Base-by-base conservation (phyloP, 352 stramenopile genomes). In the Pythium rishiriense region DNA sequence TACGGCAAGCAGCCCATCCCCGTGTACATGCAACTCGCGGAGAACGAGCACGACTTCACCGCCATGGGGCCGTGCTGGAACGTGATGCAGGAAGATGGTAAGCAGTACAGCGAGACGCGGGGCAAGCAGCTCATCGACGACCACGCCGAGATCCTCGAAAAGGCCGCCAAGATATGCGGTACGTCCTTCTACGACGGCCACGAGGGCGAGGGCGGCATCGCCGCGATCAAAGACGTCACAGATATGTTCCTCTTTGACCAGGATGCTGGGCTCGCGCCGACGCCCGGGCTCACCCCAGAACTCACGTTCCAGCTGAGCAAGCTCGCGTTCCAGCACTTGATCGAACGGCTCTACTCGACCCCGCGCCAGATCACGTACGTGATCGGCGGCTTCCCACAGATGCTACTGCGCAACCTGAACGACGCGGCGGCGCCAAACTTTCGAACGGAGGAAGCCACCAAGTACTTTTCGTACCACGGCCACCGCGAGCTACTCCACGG, bases 1-100 rank as follows among this genome's bases (percentile, higher is more conserved):
- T 90, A 85, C 55, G 43, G 58, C 7, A 78, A 76, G 47, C 83
- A 92, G 62, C 81, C 81, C 1, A 88, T 92, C 48, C 79, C 83
- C 0, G 73, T 92, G 33, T 92, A 78, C 71, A 92, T 92, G 83
- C 83, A 92, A 58, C 61, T 92, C 0, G 76, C 65, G n/a, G 76
- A 92, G 78, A 92, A 85, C 50, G 83, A 92, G 42, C 81, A 88
- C 59, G 83, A 92, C 56, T 92, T 92, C 58, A 88, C 81, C 0
- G 83, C 83, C 6, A 88, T 85, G 49, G 78, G 72, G 5, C 81
- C 81, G 6, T 93, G 83, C 69, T 85, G 81, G 73, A 68, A 58
- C 3, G 71, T 89, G 25, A 79, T 87, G 59, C 72, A 78, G n/a
- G 52, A 72, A 21, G 79, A 88, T 57, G 76, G 70, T 46, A 78